These are phyloP conservation scores for Zasmidium angulare DNA, from an alignment of 2,329 filamentous ascomycete genomes.

Conservation along the genomic window DNA sequence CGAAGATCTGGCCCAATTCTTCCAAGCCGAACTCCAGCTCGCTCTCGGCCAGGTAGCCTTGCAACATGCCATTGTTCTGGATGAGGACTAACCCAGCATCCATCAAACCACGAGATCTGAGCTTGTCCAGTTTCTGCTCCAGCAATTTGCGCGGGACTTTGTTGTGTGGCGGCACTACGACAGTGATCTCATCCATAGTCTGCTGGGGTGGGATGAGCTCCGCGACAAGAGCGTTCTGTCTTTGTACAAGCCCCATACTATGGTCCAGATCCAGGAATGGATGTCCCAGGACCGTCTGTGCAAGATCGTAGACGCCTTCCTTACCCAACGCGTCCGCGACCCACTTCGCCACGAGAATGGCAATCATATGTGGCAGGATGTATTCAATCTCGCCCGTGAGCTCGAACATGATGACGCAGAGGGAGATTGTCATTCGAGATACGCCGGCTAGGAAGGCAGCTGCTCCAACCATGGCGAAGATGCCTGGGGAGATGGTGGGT, in stretches of 20 bases:
- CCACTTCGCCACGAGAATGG: conserved; percentile 61
- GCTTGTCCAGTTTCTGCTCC: conserved; percentile 46
- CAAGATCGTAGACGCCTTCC: conserved; percentile 60
- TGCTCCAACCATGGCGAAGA: conserved; percentile 62
- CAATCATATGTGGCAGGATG: conserved; percentile 56
- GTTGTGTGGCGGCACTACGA: conserved; percentile 47
- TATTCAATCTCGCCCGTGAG: conserved; percentile 60
- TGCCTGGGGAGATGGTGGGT: conserved; percentile 53
- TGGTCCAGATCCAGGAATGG: conserved; percentile 58
- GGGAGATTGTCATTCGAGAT: conserved; percentile 58
- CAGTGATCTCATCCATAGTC: conserved; percentile 59
- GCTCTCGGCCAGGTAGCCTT: conserved; percentile 56
- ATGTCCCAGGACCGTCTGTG: conserved; percentile 59
- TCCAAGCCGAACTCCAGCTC: conserved; percentile 54
- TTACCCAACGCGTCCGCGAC: conserved; percentile 54
- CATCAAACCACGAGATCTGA: conserved; percentile 54
- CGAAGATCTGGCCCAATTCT: conserved; percentile 37
- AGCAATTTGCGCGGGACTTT: conserved; percentile 45
- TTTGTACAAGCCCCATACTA: conserved; percentile 45
- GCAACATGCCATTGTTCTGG: conserved; percentile 47
- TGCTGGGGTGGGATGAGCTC: conserved; percentile 53
- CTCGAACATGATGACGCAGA: conserved; percentile 63
- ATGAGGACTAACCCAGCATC: conserved; percentile 60
- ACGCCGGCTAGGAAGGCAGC: conserved; percentile 61
- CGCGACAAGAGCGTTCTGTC: conserved; percentile 41